Percentiles rank a stretch among this genome's conserved stretches.
These are phyloP conservation scores for Cubamyces sp. DNA, from an alignment of 768 basidiomycete genomes.

Conservation along the genomic window DNA sequence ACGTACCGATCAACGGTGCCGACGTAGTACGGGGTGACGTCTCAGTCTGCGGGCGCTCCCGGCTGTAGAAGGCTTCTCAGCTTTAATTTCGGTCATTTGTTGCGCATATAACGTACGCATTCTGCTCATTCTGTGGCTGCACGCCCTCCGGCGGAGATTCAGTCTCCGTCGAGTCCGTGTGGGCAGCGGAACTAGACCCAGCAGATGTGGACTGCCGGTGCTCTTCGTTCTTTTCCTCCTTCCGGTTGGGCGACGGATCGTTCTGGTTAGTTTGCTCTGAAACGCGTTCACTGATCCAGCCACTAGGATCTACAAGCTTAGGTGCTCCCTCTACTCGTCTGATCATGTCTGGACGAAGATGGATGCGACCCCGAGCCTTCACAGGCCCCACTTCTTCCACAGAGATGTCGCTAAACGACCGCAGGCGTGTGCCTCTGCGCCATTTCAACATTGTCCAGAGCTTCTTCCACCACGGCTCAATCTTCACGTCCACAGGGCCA, in stretches of 20 bases:
- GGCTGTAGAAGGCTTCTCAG: constrained; percentile 21
- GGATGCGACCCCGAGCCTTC: constrained; percentile 13
- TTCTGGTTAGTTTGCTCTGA: constrained; percentile 32
- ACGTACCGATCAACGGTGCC: constrained; percentile 15
- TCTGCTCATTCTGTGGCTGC: not conserved
- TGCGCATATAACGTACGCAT: constrained; percentile 13
- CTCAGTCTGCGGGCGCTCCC: constrained; percentile 15
- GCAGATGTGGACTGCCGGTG: constrained; percentile 27
- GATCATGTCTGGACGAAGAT: constrained; percentile 74
- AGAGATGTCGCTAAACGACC: constrained; percentile 18
- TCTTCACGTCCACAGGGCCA: constrained; percentile 27
- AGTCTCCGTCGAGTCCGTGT: constrained; percentile 11
- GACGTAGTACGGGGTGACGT: constrained; percentile 12
- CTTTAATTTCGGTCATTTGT: constrained; percentile 17
- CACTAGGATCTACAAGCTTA: constrained; percentile 73
- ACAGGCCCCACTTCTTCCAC: constrained; percentile 15
- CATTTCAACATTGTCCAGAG: constrained; percentile 13
- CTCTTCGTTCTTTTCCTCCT: constrained; percentile 11
- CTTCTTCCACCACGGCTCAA: constrained; percentile 31
- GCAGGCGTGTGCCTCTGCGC: constrained; percentile 10
- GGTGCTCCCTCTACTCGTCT: constrained; percentile 70
- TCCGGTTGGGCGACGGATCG: constrained; percentile 14
- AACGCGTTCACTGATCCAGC: constrained; percentile 60
- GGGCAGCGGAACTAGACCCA: constrained; percentile 14
- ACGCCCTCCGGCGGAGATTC: constrained; percentile 2